Percentiles rank a stretch among this genome's conserved stretches.
These are phyloP conservation scores for Dendrobium huoshanense DNA, from an alignment of 106 monocot genomes.

Conservation along the genomic window DNA sequence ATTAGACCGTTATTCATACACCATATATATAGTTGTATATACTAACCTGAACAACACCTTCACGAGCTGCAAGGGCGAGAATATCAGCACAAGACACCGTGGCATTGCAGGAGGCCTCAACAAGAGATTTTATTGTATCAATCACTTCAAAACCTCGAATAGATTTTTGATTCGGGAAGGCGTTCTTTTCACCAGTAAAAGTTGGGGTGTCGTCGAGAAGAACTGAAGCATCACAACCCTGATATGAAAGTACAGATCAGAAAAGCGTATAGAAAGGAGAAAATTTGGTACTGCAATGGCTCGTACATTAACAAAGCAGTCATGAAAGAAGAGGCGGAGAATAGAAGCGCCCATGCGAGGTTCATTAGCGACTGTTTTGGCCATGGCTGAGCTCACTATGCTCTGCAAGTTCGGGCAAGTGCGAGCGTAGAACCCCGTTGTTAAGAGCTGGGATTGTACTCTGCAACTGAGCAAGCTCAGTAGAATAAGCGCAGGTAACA, in stretches of 20 bases:
- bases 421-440: slow-evolving; percentile 6
- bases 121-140: not conserved
- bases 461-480: too few relatives aligned
- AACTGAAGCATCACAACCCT: not conserved
- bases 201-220: not conserved
- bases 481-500: too few relatives aligned
- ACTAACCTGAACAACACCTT: too few relatives aligned
- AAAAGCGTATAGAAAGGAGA: too few relatives aligned
- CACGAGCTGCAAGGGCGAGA: too few relatives aligned
- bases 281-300: too few relatives aligned
- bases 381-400: slow-evolving; percentile 22
- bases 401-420: slow-evolving; percentile 24
- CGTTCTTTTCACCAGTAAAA: not conserved
- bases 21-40: too few relatives aligned
- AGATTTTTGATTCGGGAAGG: not conserved
- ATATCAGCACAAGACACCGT: too few relatives aligned
- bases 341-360: slow-evolving; percentile 34
- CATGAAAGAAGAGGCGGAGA: slow-evolving; percentile 41
- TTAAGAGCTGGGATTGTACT: not conserved
- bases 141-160: not conserved
- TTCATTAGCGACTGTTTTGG: slow-evolving; percentile 7
- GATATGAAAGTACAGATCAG: too few relatives aligned
- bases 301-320: slow-evolving; percentile 27
- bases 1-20: too few relatives aligned
- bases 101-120: not conserved